Conservation (phyloP, 2,329 filamentous ascomycete species). For the Myriosclerotinia curreyana region DNA sequence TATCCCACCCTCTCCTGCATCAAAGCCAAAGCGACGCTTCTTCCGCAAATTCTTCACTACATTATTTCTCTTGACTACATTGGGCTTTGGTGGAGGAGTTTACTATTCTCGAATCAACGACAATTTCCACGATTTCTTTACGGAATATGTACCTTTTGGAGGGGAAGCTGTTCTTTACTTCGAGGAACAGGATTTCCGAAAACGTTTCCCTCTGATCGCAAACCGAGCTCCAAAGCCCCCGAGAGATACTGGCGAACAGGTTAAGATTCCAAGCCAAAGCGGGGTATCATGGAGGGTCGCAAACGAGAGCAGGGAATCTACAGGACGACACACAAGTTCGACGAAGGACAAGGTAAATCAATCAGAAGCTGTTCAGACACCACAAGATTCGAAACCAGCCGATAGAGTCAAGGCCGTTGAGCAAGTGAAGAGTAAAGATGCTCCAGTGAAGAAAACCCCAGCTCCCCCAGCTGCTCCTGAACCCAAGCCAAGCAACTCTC, state of each 20-base stretch:
- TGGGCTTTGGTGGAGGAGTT: conserved; percentile 83
- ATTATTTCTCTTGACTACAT: conserved; percentile 68
- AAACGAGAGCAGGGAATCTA: conserved; percentile 53
- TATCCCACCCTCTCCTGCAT: conserved; percentile 43
- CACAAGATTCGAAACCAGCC: conserved; percentile 32
- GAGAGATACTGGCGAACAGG: conserved; percentile 61
- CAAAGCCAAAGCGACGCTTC: conserved; percentile 61
- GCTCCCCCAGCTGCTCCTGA: conserved; percentile 30
- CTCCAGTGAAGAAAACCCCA: conserved; percentile 28
- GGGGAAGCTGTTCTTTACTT: conserved; percentile 94
- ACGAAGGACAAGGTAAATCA: conserved; percentile 32
- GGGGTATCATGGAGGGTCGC: conserved; percentile 79
- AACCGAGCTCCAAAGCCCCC: conserved; percentile 33
- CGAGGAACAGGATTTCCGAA: conserved; percentile 90
- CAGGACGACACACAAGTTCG: conserved; percentile 61
- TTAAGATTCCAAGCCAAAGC: conserved; percentile 81
- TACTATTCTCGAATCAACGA: conserved; percentile 93
- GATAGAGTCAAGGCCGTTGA: conserved; percentile 40
- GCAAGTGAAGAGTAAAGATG: conserved; percentile 39
- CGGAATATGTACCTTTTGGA: conserved; percentile 90
- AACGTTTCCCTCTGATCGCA: conserved; percentile 65
- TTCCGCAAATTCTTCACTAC: conserved; percentile 75
- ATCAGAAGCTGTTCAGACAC: conserved; percentile 35
- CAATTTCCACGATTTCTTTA: conserved; percentile 99
- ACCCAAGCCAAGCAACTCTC: conserved; percentile 25